Percentiles rank a stretch among this genome's conserved stretches.
phyloP scores from a whole-genome alignment of 2,329 filamentous ascomycete species.

The Botrytis elliptica region DNA sequence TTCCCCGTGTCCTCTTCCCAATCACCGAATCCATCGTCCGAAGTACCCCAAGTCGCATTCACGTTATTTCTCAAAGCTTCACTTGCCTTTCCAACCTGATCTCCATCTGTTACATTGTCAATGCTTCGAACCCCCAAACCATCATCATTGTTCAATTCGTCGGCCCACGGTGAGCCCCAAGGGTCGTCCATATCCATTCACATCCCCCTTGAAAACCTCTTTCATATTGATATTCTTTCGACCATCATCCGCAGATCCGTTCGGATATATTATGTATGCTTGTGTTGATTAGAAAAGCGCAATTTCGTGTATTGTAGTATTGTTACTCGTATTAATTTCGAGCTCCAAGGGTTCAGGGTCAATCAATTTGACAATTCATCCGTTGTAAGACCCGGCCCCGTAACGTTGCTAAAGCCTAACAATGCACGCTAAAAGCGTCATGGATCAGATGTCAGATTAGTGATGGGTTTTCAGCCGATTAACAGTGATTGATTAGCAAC shows the following conservation, averaged over 20 bases:
- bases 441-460: not conserved
- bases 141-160: slow-evolving; percentile 29
- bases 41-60: slow-evolving; percentile 34
- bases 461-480: not conserved
- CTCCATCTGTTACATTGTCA: slow-evolving; percentile 16
- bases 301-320: slow-evolving; percentile 12
- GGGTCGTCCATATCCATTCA: slow-evolving; percentile 41
- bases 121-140: not conserved
- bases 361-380: slow-evolving; percentile 22
- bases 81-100: slow-evolving; percentile 24
- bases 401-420: slow-evolving; percentile 9
- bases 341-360: slow-evolving; percentile 14
- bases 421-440: slow-evolving; percentile 19
- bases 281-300: not conserved
- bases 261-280: slow-evolving; percentile 1
- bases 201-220: slow-evolving; percentile 21
- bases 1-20: slow-evolving; percentile 31
- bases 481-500: slow-evolving; percentile 9
- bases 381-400: slow-evolving; percentile 18
- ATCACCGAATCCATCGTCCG: slow-evolving; percentile 33
- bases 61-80: slow-evolving; percentile 28
- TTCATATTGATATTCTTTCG: slow-evolving; percentile 36
- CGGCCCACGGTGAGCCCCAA: slow-evolving; percentile 43
- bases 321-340: slow-evolving; percentile 10
- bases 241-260: slow-evolving; percentile 7